Percentiles rank a stretch among this genome's conserved stretches.
These are phyloP conservation scores for Mortierella antarctica DNA, from an alignment of 192 early-diverging fungal species.

Conservation along the genomic window DNA sequence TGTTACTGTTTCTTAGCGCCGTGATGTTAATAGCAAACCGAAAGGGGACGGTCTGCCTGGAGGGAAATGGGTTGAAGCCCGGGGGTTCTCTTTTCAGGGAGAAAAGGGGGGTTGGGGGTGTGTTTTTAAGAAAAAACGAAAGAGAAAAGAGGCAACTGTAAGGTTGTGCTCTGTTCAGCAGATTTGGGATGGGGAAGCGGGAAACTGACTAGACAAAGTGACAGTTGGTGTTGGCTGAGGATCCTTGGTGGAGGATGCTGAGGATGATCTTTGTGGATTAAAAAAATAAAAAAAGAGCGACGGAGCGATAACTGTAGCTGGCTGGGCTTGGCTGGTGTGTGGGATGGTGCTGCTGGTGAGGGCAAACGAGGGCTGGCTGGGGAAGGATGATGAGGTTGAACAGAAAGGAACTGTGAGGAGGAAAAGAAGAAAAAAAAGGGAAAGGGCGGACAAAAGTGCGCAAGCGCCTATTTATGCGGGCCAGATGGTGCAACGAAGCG, in stretches of 20 bases:
- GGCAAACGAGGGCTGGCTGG: constrained; percentile 28
- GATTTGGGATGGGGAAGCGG: constrained; percentile 14
- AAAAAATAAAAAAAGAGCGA: constrained; percentile 32
- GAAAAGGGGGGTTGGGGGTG: constrained; percentile 29
- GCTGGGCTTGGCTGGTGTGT: neutral
- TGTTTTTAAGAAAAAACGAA: constrained; percentile 44
- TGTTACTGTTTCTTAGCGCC: constrained; percentile 56
- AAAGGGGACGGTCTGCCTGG: constrained; percentile 50
- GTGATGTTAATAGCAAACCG: constrained; percentile 58
- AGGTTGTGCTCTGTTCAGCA: constrained; percentile 54
- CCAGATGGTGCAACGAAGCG: neutral
- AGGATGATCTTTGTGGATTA: constrained; percentile 12
- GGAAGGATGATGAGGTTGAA: constrained; percentile 31
- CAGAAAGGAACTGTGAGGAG: constrained; percentile 35
- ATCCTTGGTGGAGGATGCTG: constrained; percentile 30
- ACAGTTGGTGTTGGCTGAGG: constrained; percentile 27
- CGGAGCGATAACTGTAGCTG: constrained; percentile 2
- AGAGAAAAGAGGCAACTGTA: constrained; percentile 27
- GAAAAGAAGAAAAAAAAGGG: constrained; percentile 26
- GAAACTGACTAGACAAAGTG: constrained; percentile 43
- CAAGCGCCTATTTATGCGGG: neutral
- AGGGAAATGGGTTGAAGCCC: constrained; percentile 54
- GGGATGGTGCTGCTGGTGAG: constrained; percentile 38
- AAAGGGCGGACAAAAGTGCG: neutral
- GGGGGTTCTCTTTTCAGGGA: constrained; percentile 43